Evolutionary conservation across 2,329 filamentous ascomycete species (phyloP), one percentile per base, ranked within the genome.

Genomic region (Sphaceloma murrayae): DNA sequence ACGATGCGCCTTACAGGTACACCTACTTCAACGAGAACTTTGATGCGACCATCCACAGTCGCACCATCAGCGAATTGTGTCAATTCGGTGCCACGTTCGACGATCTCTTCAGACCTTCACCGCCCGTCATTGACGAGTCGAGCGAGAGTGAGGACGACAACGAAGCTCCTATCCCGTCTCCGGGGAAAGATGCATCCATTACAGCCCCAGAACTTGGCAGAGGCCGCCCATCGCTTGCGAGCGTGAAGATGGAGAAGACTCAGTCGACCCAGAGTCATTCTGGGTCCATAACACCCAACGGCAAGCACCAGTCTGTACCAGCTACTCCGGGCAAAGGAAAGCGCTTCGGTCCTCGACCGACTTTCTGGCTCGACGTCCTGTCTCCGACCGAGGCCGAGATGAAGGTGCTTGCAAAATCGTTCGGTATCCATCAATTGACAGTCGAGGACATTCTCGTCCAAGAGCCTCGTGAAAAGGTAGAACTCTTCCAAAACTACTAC

Each of bases 11-110:
- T 0, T 96, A 93, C 61, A 77, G 91, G 18, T 98, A 95, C 61
- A 96, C 91, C 0, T 98, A 98, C 62, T 98, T 98, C 72, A 96
- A 96, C 62, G 91, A 96, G 59, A 86, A 94, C 51, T 86, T 96
- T 46, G 82, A 86, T 56, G 93, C 85, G 61, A 98, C 91, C 0
- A 93, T 98, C 49, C 91, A 98, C 62, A 91, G 87, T 48, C 85
- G 94, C 62, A 91, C 83, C 0, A 94, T 98, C 46, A 94, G 87
- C 2, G 91, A 95, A 60, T 73, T 98, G 14, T 75, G 93, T 6
- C 87, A 94, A 53, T 80, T 85, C 0, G 91, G 86, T 4, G 75
- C 80, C 48, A 83, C 76, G 32, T 98, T 98, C 60, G 74, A 74
- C 48, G 85, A 94, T 54, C 74, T 98, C 0, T 98, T 98, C 58